Evolutionary conservation across 306 rosid genomes (phyloP).

Genomic region (Hippophae tibetana): DNA sequence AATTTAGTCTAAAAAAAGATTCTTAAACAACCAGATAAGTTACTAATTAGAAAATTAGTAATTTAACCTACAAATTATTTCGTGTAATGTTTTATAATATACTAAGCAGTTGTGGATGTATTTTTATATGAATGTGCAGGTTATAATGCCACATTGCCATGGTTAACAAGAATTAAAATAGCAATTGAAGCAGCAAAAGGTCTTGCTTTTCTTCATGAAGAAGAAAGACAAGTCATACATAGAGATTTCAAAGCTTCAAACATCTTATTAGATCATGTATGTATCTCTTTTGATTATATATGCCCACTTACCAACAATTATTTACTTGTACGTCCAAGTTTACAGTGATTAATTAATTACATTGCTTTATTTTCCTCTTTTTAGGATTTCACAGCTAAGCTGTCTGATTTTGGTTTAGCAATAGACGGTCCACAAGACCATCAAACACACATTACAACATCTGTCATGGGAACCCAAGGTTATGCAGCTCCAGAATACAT

Average conservation of each 20-base stretch:
- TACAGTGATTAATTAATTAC: neutral
- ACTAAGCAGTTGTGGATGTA: neutral
- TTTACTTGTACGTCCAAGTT: neutral
- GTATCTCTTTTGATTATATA: neutral
- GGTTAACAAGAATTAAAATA: slow-evolving; percentile 80
- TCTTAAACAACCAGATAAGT: too few species aligned
- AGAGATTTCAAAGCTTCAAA: slow-evolving; percentile 88
- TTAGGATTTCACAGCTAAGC: slow-evolving; percentile 72
- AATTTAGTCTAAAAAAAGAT: too few species aligned
- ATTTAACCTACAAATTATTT: too few species aligned
- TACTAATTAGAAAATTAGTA: too few species aligned
- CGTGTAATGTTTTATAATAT: too few species aligned
- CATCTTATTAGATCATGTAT: slow-evolving; percentile 63
- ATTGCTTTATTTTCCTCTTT: neutral
- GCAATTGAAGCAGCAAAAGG: slow-evolving; percentile 90
- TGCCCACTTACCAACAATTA: neutral
- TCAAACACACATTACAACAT: slow-evolving; percentile 54
- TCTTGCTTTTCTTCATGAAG: slow-evolving; percentile 77
- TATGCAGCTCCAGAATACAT: slow-evolving; percentile 94
- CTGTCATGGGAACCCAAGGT: slow-evolving; percentile 82
- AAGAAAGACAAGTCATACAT: slow-evolving; percentile 68
- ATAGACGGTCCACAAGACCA: slow-evolving; percentile 66
- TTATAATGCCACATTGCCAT: slow-evolving; percentile 64
- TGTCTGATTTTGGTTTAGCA: slow-evolving; percentile 90
- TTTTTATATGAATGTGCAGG: slow-evolving; percentile 37